phyloP scores from a whole-genome alignment of 352 stramenopile species.

The Globisporangium heterothallicum region DNA sequence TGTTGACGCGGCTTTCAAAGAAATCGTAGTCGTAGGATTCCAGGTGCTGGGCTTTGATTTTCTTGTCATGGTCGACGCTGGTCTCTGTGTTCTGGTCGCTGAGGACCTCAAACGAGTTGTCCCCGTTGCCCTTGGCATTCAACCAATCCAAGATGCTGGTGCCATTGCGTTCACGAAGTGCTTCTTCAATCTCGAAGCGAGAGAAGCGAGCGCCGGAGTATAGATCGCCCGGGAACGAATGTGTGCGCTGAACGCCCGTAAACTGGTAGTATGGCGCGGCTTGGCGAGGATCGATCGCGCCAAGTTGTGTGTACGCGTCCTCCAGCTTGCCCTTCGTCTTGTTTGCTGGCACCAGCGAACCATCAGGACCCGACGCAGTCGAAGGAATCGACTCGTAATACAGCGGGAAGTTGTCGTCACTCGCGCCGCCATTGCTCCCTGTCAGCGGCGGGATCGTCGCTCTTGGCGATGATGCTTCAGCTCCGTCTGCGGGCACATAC shows the following conservation, averaged over 20 bases:
- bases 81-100: slow-evolving; percentile 20
- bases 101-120: slow-evolving; percentile 15
- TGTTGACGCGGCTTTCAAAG: slow-evolving; percentile 83
- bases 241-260: slow-evolving; percentile 51
- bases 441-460: slow-evolving; percentile 10
- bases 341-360: not conserved
- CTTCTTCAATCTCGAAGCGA: slow-evolving; percentile 77
- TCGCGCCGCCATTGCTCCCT: not conserved
- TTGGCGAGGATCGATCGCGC: not conserved
- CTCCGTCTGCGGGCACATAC: not conserved
- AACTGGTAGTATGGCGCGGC: slow-evolving; percentile 22
- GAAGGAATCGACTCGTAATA: slow-evolving; percentile 5
- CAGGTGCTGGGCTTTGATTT: slow-evolving; percentile 78
- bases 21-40: slow-evolving; percentile 87
- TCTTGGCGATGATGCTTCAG: not conserved
- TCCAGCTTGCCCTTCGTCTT: not conserved
- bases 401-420: not conserved
- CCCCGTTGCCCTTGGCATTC: slow-evolving; percentile 31
- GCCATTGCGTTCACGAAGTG: slow-evolving; percentile 52
- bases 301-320: not conserved
- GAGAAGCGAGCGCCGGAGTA: slow-evolving; percentile 69
- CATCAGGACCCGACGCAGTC: not conserved
- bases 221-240: slow-evolving; percentile 74
- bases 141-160: slow-evolving; percentile 71
- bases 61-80: slow-evolving; percentile 60